Evolutionary conservation across 805 yeast genomes (phyloP), one percentile per base, ranked within the genome.

Genomic region (Maudiozyma serrabonitensis): DNA sequence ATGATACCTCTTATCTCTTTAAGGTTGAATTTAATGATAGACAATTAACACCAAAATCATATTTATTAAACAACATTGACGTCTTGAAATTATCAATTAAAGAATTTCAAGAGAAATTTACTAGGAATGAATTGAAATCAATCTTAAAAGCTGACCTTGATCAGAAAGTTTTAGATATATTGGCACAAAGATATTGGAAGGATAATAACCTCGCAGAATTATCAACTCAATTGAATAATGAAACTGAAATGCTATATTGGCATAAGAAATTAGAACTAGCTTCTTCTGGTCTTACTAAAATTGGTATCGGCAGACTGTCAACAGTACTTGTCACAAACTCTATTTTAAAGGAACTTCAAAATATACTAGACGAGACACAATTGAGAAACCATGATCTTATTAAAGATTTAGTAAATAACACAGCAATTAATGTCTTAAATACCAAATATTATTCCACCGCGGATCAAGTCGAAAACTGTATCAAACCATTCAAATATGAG

Each of bases 381-480:
- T 74, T 93, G 60, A 75, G 80, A 52, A 83, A 81, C 54, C 97
- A 91, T 62, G 95, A 95, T n/a, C 72, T 85, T 67, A 95, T 95
- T 3, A 81, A 80, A 56, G 78, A 80, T 41, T 82, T 87, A 2
- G 89, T 93, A 9, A 79, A 77, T 47, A 95, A 88, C 40, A 95
- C 97, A 2, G 95, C 96, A 0, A 75, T 78, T 32, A 72, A 81
- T 23, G 95, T 93, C 6, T 72, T 93, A 53, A 82, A 82, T 54
- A 70, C 85, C 26, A 80, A 91, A 55, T 93, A 78, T 63, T 87
- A 82, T 55, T 83, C 95, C 1, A 91, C 99, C 0, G 95, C 99
- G 0, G 99, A 95, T 65, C 99, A 93, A 66, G 98, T 93, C 6
- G 99, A 93, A 61, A 93, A 95, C 67, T 90, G 98, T 69, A 91